These are phyloP conservation scores for Myochromella boudieri DNA, from an alignment of 768 basidiomycete species.

Conservation along the genomic window DNA sequence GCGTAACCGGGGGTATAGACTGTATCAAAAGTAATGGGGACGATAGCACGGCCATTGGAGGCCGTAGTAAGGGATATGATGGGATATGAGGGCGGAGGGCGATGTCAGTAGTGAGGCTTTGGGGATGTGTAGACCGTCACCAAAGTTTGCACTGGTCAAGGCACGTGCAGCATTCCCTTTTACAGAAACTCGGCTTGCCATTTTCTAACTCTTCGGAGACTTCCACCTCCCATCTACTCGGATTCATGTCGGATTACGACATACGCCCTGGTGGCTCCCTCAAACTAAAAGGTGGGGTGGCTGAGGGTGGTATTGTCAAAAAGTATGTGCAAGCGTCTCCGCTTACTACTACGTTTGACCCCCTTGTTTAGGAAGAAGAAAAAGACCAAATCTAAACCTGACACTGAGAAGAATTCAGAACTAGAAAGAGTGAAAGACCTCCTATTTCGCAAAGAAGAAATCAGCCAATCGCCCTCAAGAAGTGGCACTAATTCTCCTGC, in stretches of 20 bases:
- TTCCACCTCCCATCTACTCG: conserved; percentile 10
- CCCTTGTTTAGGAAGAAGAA: conserved; percentile 82
- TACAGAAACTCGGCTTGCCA: conserved; percentile 5
- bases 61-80: conserved; percentile 10
- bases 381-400: conserved; percentile 66
- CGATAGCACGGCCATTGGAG: conserved; percentile 70
- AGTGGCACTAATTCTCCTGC: conserved; percentile 65
- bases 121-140: background rate
- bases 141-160: too few relatives aligned
- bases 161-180: conserved; percentile 24
- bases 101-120: conserved; percentile 6
- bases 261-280: conserved; percentile 84
- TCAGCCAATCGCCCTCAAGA: conserved; percentile 45
- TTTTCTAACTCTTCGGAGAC: conserved; percentile 4
- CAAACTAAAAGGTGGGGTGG: conserved; percentile 83
- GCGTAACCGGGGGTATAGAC: conserved; percentile 79
- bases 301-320: conserved; percentile 78
- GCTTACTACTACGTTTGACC: too few relatives aligned
- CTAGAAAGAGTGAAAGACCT: conserved; percentile 52
- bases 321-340: conserved; percentile 65
- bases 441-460: conserved; percentile 46
- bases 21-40: conserved; percentile 67
- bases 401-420: conserved; percentile 46
- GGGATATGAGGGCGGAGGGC: conserved; percentile 10
- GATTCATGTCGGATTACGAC: conserved; percentile 79